A percentile compares a stretch with the other conserved stretches of the same genome.
Evolutionary conservation across 2,329 filamentous ascomycete genomes (phyloP).

Genomic region (Fusarium algeriense): DNA sequence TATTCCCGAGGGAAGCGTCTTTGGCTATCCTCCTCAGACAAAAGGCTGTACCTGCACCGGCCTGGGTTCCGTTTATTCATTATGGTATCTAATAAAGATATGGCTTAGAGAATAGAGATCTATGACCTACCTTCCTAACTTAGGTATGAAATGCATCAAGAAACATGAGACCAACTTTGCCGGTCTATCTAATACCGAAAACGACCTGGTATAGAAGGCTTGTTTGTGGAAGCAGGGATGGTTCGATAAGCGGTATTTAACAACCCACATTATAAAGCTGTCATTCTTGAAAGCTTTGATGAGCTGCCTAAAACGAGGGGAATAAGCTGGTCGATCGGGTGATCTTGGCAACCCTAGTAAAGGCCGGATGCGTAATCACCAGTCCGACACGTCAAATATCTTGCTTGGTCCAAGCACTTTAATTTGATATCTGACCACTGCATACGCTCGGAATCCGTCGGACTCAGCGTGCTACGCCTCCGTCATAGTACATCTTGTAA

Average conservation of each 20-base stretch:
- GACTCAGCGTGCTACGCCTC: constrained; percentile 58
- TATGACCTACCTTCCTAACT: fast-evolving
- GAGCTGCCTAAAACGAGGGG: constrained; percentile 54
- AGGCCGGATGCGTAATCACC: constrained; percentile 69
- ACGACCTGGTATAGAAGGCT: constrained; percentile 59
- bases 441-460: constrained; percentile 62
- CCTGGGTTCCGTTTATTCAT: neutral
- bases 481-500: constrained; percentile 61
- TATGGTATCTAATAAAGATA: neutral
- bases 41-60: neutral
- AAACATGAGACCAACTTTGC: neutral
- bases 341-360: constrained; percentile 66
- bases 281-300: neutral
- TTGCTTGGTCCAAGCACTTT: constrained; percentile 65
- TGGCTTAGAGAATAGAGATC: fast-evolving
- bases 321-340: constrained; percentile 68
- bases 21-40: neutral
- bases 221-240: constrained; percentile 53
- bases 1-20: neutral
- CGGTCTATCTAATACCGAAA: constrained; percentile 40
- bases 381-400: constrained; percentile 56
- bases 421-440: constrained; percentile 68
- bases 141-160: fast-evolving
- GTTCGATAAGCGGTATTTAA: constrained; percentile 44
- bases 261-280: neutral